Base-by-base conservation (phyloP, 2,329 filamentous ascomycete genomes). In the Fusarium austroafricanum region DNA sequence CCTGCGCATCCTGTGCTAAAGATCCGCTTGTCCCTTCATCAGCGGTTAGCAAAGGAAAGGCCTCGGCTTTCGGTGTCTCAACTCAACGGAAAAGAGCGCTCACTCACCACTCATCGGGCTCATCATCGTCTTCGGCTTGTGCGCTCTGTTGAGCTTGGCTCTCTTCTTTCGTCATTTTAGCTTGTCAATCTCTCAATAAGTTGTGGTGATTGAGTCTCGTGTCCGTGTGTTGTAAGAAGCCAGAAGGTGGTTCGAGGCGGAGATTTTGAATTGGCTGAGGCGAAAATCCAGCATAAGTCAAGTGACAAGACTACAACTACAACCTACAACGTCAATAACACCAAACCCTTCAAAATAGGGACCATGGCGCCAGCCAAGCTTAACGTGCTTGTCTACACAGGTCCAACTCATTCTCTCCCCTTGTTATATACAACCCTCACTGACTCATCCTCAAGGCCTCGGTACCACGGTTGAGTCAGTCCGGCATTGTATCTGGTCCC, bases 1-100 rank as follows among this genome's bases (percentile, higher is more conserved):
- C 95, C 90, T 80, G 94, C 88, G 76, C 95, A 98, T 60, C 95
- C 96, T 4, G 95, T 98, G 83, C 93, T 97, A 83, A 93, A 97
- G 79, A 98, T 98, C 77, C 96, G 87, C 86, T 97, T 95, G 83
- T 98, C 94, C 95, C 95, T 98, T 77, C 61, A 72, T 59, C 31
- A 47, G 40, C 69, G 55, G 65, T 35, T 54, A 57, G 45, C 37
- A 62, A 56, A 60, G 71, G 73, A 62, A 56, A 60, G 71, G 73
- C 73, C 68, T 74, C 73, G 71, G 74, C 54, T 67, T 69, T 59
- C 51, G 35, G 43, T 39, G n/a, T 38, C 12, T 31, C 29, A 31
- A 10, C 50, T 39, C 40, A 44, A 50, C 46, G 29, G 56, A 39
- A 47, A 55, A 57, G 37, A 45, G 21, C 40, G 40, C 50, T 44